These are phyloP conservation scores for Tolypocladium endophyticum DNA, from an alignment of 2,329 filamentous ascomycete genomes.

Conservation along the genomic window DNA sequence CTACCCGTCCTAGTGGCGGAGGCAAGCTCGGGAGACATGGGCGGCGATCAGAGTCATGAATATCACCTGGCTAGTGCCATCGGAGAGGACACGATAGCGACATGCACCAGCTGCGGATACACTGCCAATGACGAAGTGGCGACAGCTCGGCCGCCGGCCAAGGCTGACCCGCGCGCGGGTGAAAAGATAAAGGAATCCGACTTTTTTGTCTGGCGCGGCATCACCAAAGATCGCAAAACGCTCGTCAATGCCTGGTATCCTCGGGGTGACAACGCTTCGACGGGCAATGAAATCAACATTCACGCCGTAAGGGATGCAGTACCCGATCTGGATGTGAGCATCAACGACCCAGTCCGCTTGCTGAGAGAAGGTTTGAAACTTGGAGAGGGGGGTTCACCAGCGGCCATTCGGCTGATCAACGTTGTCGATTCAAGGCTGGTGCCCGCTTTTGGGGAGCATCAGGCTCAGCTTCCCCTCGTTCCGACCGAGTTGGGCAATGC, in stretches of 20 bases:
- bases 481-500: constrained; percentile 5
- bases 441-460: constrained; percentile 12
- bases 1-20: constrained; percentile 76
- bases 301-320: constrained; percentile 55
- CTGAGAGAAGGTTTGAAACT: constrained; percentile 33
- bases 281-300: constrained; percentile 30
- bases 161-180: not conserved
- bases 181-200: constrained; percentile 3
- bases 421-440: constrained; percentile 22
- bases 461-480: constrained; percentile 13
- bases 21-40: constrained; percentile 94
- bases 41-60: constrained; percentile 85
- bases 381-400: not conserved
- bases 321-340: constrained; percentile 59
- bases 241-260: constrained; percentile 63
- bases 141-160: constrained; percentile 13
- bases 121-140: constrained; percentile 85
- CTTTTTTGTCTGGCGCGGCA: constrained; percentile 46
- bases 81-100: constrained; percentile 79
- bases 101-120: constrained; percentile 63
- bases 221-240: constrained; percentile 56
- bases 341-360: constrained; percentile 46
- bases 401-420: constrained; percentile 17
- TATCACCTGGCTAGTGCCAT: constrained; percentile 74
- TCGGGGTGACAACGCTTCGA: constrained; percentile 12